A percentile compares a stretch with the other conserved stretches of the same genome.
Evolutionary conservation across 2,329 filamentous ascomycete genomes (phyloP).

Genomic region (Aureobasidium pullulans): DNA sequence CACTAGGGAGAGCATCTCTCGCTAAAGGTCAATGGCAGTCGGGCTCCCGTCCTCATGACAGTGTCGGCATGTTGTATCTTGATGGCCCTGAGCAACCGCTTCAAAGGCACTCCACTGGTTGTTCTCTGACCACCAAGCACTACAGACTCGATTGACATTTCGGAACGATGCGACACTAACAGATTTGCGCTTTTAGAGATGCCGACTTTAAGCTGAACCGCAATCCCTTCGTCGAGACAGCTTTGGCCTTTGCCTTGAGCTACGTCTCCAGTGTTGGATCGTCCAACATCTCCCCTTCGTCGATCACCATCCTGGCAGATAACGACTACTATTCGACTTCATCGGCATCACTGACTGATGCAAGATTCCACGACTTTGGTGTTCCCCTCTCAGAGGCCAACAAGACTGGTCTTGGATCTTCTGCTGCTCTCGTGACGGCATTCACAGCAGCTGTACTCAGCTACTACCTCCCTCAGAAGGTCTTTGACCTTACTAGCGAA

Average conservation of each 20-base stretch:
- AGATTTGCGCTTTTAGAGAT: conserved; percentile 21
- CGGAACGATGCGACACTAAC: conserved; percentile 17
- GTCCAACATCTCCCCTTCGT: conserved; percentile 56
- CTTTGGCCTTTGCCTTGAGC: conserved; percentile 77
- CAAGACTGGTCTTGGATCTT: conserved; percentile 94
- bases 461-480: conserved; percentile 58
- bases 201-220: conserved; percentile 39
- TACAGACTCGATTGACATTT: not conserved
- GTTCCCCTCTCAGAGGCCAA: conserved; percentile 70
- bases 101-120: not conserved
- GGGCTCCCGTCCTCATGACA: no score
- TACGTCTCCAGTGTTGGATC: conserved; percentile 56
- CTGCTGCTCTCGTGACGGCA: conserved; percentile 84
- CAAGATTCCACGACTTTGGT: conserved; percentile 68
- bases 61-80: no score
- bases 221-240: conserved; percentile 90
- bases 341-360: conserved; percentile 26
- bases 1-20: no score
- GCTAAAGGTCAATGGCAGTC: no score
- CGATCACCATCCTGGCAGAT: conserved; percentile 83
- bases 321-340: conserved; percentile 92
- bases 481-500: conserved; percentile 51
- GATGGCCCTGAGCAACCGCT: no score
- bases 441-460: conserved; percentile 68
- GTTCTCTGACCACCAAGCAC: not conserved